Conservation (phyloP, 345 rosid species). For the Brassica napus region Da-Ae NC_063452.1:60215501-60216000, state of each 20-base stretch:
- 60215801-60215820: background rate
- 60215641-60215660: background rate
- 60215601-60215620: slow-evolving; percentile 28
- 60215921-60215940: slow-evolving; percentile 91
- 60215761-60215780: slow-evolving; percentile 73
- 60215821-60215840: background rate
- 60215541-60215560: slow-evolving; percentile 14
- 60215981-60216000: slow-evolving; percentile 74
- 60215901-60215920: slow-evolving; percentile 84
- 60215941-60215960: slow-evolving; percentile 55
- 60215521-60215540: background rate
- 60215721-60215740: slow-evolving; percentile 94
- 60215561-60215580: slow-evolving; percentile 95
- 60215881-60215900: slow-evolving; percentile 73
- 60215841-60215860: background rate
- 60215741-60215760: slow-evolving; percentile 97
- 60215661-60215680: background rate
- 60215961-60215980: slow-evolving; percentile 52
- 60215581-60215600: slow-evolving; percentile 81
- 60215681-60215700: slow-evolving; percentile 65
- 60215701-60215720: slow-evolving; percentile 73
- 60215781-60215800: slow-evolving; percentile 45
- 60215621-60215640: background rate
- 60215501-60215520: background rate
- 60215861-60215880: slow-evolving; percentile 54